Evolutionary conservation across 805 yeast species (phyloP).

Genomic region (Kodamaea neixiangensis): DNA sequence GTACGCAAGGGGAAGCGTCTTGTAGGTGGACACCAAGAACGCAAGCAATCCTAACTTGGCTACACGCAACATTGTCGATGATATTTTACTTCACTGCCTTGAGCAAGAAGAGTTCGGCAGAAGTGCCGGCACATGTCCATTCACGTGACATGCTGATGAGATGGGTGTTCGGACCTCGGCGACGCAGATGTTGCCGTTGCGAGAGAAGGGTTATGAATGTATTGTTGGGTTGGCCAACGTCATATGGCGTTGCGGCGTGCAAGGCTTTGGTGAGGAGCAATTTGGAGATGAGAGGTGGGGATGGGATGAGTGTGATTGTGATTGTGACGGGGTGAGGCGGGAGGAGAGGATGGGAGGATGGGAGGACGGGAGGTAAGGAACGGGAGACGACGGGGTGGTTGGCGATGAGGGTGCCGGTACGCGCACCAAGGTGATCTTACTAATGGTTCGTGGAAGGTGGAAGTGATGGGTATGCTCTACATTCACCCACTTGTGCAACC

Average conservation of each 20-base stretch:
- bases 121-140: background rate
- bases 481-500: too few species aligned
- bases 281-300: background rate
- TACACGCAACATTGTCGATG: background rate
- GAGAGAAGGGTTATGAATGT: background rate
- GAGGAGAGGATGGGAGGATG: too few species aligned
- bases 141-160: too few species aligned
- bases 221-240: background rate
- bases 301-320: background rate
- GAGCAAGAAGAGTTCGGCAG: background rate
- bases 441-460: too few species aligned
- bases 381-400: too few species aligned
- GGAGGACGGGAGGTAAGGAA: too few species aligned
- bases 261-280: background rate
- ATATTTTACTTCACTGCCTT: background rate
- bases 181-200: too few species aligned
- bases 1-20: slow-evolving; percentile 69
- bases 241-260: background rate
- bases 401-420: too few species aligned
- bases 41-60: slow-evolving; percentile 10
- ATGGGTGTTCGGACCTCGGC: too few species aligned
- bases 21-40: slow-evolving; percentile 48
- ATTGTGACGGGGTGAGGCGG: background rate
- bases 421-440: too few species aligned
- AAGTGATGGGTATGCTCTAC: too few species aligned